Evolutionary conservation across 192 early-diverging fungal species (phyloP).

Genomic region (Dissophora ornata): DNA sequence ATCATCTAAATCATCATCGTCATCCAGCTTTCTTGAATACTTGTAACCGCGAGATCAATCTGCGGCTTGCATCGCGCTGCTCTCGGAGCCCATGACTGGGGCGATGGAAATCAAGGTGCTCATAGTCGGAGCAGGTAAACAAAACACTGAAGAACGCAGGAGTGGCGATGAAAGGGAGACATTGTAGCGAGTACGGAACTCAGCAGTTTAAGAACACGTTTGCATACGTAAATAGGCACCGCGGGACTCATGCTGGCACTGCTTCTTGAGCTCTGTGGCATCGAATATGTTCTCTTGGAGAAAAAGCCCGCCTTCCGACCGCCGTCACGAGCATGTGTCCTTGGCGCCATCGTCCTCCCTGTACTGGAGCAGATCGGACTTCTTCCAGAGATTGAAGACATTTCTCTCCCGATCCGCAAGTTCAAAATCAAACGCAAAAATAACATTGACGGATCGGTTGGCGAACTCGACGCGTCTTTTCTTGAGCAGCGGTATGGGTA

Average conservation of each 20-base stretch:
- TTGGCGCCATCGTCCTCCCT: background rate
- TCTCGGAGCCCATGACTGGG: no score
- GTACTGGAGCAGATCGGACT: conserved; percentile 7
- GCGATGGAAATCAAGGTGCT: no score
- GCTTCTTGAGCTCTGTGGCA: background rate
- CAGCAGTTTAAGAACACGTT: no score
- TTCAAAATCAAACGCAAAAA: conserved; percentile 6
- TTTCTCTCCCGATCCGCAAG: conserved; percentile 1
- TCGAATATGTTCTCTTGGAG: background rate
- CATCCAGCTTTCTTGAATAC: no score
- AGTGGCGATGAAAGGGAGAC: no score
- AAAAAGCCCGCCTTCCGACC: conserved; percentile 4
- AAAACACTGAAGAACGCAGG: background rate
- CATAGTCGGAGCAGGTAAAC: conserved; percentile 10
- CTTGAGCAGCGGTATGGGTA: conserved; percentile 5
- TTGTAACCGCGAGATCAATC: no score
- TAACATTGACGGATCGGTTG: background rate
- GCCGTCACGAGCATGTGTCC: conserved; percentile 2
- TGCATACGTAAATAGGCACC: background rate
- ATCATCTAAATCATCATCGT: no score
- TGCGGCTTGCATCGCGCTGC: no score
- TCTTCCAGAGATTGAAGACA: background rate
- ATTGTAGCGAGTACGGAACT: no score
- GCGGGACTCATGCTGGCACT: conserved; percentile 1
- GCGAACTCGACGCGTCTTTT: conserved; percentile 2